Evolutionary conservation across 2,329 filamentous ascomycete species (phyloP).

Genomic region (Teratosphaeria pseudoeucalypti): DNA sequence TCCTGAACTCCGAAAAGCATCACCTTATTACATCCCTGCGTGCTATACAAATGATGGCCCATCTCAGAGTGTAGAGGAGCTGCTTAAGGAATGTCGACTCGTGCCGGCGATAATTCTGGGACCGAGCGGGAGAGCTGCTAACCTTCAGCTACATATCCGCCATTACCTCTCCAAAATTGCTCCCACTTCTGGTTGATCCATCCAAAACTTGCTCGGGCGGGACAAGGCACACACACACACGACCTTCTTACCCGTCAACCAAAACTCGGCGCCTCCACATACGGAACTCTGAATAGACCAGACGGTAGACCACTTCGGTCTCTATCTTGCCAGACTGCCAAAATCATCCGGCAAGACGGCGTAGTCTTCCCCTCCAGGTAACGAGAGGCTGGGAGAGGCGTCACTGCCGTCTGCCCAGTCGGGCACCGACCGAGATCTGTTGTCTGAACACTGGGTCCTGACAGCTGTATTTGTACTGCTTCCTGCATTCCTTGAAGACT

Average conservation of each 20-base stretch:
- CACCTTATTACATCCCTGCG: not conserved
- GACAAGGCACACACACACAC: not conserved
- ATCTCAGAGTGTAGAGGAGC: not conserved
- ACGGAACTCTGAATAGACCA: not conserved
- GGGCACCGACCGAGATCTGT: not conserved
- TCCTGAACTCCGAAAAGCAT: not conserved
- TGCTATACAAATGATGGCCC: not conserved
- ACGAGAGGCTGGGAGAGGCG: not conserved
- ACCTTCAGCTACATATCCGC: not conserved
- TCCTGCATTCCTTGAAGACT: not conserved
- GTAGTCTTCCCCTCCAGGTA: not conserved
- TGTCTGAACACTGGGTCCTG: not conserved
- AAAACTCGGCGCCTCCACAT: not conserved
- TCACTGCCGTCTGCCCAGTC: not conserved
- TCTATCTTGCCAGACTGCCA: not conserved
- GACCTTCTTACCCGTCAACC: not conserved
- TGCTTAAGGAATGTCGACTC: not conserved
- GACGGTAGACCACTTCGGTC: not conserved
- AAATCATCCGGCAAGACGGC: not conserved
- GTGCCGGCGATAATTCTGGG: not conserved
- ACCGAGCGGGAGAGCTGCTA: constrained; percentile 3
- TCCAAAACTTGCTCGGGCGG: not conserved
- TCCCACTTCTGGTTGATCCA: not conserved
- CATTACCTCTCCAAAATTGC: not conserved
- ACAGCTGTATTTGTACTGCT: not conserved